Base-by-base conservation (phyloP, 768 basidiomycete species). In the Dacryopinax spathularia region DNA sequence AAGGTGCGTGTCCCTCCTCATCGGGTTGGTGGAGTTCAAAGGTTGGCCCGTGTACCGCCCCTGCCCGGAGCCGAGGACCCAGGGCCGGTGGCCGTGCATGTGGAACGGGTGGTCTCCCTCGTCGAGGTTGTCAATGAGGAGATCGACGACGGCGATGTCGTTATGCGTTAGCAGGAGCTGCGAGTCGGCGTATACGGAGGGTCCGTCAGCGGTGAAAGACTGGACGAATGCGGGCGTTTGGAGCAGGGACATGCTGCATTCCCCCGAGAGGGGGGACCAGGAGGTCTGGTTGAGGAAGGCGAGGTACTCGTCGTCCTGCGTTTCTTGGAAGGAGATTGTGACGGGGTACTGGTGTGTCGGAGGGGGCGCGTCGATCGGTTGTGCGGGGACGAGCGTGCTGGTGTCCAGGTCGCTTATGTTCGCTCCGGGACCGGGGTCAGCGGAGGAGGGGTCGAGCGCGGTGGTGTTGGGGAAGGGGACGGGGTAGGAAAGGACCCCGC, bases 1-100 rank as follows among this genome's bases (percentile, higher is more conserved):
- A 35, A 77, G 70, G 16, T 77, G 63, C 0, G 78, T 78, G 66
- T 80, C 79, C 9, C 78, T 71, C 67, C 72, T 71, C 63, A 78
- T 72, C 7, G 78, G 75, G 61, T 78, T 75, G 63, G 63, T 71
- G 48, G 71, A 70, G 37, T 72, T 74, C 60, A 80, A 34, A 22
- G 66, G 64, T 70, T 63, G 71, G 35, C 65, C 68, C 33, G 67
- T 62, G 64, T 77, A 78, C 10, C 64, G 61, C 0, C 78, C 78
- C 12, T 66, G 66, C 5, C 76, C 78, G 35, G 70, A 70, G 1
- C 73, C 76, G 35, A 79, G 69, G 35, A 78, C 62, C 66, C 68
- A 73, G 61, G 65, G 65, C 48, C 65, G 63, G 33, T 66, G 64
- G 4, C 66, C 66, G 60, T 66, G 66, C 27, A 66, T 48, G 62